A percentile compares a stretch with the other conserved stretches of the same genome.
Conservation (phyloP, 2,329 filamentous ascomycete species). For the Leptodontidium sp. region DNA sequence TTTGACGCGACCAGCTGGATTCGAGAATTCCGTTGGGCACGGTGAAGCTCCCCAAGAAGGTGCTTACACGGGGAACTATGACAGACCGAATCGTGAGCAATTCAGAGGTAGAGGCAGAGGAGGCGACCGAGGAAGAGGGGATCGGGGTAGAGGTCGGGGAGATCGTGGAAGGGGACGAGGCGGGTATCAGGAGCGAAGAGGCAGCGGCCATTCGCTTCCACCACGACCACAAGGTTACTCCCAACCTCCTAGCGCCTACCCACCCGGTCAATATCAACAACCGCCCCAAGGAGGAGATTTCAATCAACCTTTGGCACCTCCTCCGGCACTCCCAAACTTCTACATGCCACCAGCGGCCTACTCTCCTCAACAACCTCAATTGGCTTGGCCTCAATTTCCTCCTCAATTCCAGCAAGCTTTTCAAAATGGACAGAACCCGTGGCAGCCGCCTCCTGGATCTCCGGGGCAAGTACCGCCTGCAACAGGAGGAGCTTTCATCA, state of each 20-base stretch:
- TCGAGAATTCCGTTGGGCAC: conserved; percentile 58
- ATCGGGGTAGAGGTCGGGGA: conserved; percentile 37
- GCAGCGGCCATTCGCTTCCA: conserved; percentile 35
- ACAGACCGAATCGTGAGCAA: conserved; percentile 37
- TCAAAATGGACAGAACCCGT: conserved; percentile 35
- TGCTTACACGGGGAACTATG: conserved; percentile 40
- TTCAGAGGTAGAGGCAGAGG: conserved; percentile 41
- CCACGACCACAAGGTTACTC: conserved; percentile 31
- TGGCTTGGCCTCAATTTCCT: conserved; percentile 40
- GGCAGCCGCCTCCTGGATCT: conserved; percentile 34
- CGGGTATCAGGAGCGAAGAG: conserved; percentile 36
- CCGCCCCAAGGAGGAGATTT: conserved; percentile 24
- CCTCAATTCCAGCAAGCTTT: conserved; percentile 35
- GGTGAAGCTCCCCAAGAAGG: conserved; percentile 50
- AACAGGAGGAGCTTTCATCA: conserved; percentile 42
- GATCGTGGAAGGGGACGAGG: conserved; percentile 42
- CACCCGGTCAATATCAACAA: conserved; percentile 19
- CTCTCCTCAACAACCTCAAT: conserved; percentile 40
- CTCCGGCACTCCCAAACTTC: conserved; percentile 22
- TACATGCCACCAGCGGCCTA: conserved; percentile 32
- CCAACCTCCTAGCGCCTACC: conserved; percentile 18
- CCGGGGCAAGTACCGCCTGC: conserved; percentile 23
- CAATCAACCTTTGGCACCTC: conserved; percentile 24
- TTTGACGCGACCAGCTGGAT: conserved; percentile 71
- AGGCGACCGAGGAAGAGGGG: conserved; percentile 36